These are phyloP conservation scores for Speleostelium caveatum DNA, from an alignment of 78 protist genomes.

Conservation along the genomic window DNA sequence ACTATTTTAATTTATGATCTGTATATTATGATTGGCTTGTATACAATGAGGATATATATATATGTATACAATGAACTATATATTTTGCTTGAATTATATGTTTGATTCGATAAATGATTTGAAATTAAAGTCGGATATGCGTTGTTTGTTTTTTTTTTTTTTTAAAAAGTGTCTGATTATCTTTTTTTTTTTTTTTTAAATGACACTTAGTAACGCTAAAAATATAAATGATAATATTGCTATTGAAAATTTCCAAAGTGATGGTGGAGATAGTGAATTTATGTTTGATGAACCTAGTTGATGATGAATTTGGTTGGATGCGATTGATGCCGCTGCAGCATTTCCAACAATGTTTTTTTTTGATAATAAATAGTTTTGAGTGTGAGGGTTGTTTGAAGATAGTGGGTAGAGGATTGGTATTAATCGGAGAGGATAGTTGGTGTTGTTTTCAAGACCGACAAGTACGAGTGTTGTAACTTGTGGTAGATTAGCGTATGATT, in stretches of 20 bases:
- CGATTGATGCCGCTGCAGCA: background rate
- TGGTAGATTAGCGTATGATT: background rate
- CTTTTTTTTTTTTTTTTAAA: background rate
- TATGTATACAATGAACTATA: no score
- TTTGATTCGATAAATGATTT: no score
- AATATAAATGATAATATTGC: constrained; percentile 43
- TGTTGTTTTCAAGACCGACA: constrained; percentile 11
- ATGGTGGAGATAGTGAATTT: constrained; percentile 18
- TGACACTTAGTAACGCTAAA: constrained; percentile 30
- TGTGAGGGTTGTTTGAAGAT: constrained; percentile 1
- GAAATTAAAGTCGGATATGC: background rate
- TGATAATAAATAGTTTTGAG: no score
- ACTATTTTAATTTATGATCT: no score
- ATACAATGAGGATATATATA: no score
- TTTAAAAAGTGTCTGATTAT: background rate
- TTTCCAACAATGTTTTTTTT: no score
- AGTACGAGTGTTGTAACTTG: constrained; percentile 12
- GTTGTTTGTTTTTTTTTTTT: background rate
- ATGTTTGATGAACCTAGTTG: background rate
- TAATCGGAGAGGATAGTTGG: constrained; percentile 18
- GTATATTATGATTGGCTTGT: no score
- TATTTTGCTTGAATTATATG: no score
- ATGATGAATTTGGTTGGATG: background rate
- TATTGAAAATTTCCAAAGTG: constrained; percentile 20
- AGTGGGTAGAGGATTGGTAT: constrained; percentile 9